phyloP scores from a whole-genome alignment of 2,329 filamentous ascomycete species.

The Colletotrichum lentis region DNA sequence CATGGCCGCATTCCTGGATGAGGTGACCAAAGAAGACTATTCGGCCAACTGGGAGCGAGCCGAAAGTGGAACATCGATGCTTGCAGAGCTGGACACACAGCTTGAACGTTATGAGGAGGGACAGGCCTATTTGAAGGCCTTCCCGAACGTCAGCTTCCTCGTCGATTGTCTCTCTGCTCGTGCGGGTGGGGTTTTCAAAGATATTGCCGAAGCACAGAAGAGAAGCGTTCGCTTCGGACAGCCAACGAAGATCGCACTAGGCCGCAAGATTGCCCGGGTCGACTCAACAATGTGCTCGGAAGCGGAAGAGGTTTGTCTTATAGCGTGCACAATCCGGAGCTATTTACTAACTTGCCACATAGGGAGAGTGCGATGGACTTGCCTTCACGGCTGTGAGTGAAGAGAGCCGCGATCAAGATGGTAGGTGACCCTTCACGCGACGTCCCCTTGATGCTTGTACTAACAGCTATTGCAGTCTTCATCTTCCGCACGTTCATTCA shows the following conservation, averaged over 20 bases:
- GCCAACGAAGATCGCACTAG: constrained; percentile 56
- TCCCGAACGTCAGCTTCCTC: constrained; percentile 71
- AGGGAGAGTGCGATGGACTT: constrained; percentile 48
- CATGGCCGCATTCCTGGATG: constrained; percentile 67
- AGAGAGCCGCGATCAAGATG: constrained; percentile 45
- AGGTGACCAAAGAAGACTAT: constrained; percentile 60
- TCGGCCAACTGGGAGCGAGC: constrained; percentile 55
- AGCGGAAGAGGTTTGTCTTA: constrained; percentile 46
- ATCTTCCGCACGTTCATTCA: constrained; percentile 63
- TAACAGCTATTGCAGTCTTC: constrained; percentile 51
- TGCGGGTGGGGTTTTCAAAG: constrained; percentile 68
- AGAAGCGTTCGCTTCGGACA: constrained; percentile 73
- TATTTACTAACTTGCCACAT: constrained; percentile 16
- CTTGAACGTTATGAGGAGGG: constrained; percentile 56
- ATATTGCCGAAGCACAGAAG: constrained; percentile 74
- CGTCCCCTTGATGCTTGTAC: constrained; percentile 42
- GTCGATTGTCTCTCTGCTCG: constrained; percentile 65
- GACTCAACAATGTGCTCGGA: constrained; percentile 66
- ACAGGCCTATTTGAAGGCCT: constrained; percentile 57
- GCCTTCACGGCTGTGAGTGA: constrained; percentile 55
- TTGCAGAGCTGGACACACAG: constrained; percentile 55
- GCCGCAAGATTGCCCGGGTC: constrained; percentile 56
- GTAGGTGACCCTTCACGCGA: constrained; percentile 47
- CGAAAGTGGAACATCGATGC: constrained; percentile 49
- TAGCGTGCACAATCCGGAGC: background rate